Evolutionary conservation across 1,139 yeast species (phyloP), one percentile per base, ranked within the genome.

Genomic region (Eremothecium gossypii): DNA sequence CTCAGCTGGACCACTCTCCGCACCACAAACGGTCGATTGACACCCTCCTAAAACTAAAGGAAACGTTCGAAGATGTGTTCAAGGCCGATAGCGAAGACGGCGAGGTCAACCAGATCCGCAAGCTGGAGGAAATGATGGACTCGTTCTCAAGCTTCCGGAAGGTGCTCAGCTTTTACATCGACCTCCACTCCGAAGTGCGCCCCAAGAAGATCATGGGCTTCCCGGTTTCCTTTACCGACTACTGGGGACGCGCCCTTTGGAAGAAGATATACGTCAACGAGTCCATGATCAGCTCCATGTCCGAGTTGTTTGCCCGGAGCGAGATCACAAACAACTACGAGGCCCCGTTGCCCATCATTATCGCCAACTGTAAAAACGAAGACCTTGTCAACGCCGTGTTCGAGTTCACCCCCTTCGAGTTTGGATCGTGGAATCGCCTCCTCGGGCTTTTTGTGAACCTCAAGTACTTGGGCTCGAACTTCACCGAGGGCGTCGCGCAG

Each of bases 341-440:
- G n/a, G 65, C 65, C 42, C 76, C 76, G 2, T 64, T 68, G 39
- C 76, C 76, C 2, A 64, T 71, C 9, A 55, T 72, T 10, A 41
- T 67, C 2, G 56, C 71, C 2, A 64, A 71, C 36, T 58, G 68
- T 11, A 59, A 38, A 57, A 66, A 45, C 49, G 50, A 44, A 33
- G 51, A 30, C 36, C 53, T 50, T 42, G 55, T 20, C 44, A 59
- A 47, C 55, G 63, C 47, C 42, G 52, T 68, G 3, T 63, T 70
- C 45, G 87, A 81, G 56, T 70, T 80, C 42, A 77, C 73, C 12
- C 86, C 87, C 0, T 77, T 58, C 52, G 87, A 80, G 50, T 77
- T 79, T 64, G 87, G 87, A 1, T 76, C 83, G 0, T 81, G 84
- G 81, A 79, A 77, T 46, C 53, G 67, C 5, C 62, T 64, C 29